phyloP scores from a whole-genome alignment of 1,284 basidiomycete species.

The Trichosporon coremiiforme region DNA sequence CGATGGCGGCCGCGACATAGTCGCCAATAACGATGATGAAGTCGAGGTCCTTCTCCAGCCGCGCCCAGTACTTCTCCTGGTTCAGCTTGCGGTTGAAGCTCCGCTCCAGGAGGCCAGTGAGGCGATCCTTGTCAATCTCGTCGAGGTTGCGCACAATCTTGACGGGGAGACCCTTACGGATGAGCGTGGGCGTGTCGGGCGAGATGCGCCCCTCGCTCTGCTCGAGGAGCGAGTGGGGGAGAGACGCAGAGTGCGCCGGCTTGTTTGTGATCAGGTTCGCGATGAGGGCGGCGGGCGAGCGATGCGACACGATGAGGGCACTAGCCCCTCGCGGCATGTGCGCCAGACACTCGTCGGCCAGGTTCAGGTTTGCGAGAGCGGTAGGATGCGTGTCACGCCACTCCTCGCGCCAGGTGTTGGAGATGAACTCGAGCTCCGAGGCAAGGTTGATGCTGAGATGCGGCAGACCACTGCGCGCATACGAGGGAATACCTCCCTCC shows the following conservation, averaged over 20 bases:
- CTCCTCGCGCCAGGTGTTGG: constrained; percentile 74
- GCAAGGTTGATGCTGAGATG: constrained; percentile 94
- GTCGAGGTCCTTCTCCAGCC: constrained; percentile 76
- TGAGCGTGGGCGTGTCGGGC: constrained; percentile 85
- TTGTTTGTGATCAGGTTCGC: constrained; percentile 98
- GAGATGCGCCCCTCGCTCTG: constrained; percentile 76
- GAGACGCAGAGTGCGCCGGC: constrained; percentile 89
- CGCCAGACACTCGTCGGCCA: constrained; percentile 81
- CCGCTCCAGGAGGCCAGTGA: constrained; percentile 80
- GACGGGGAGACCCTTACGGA: constrained; percentile 85
- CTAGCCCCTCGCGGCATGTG: constrained; percentile 94
- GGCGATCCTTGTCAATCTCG: constrained; percentile 71
- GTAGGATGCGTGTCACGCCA: constrained; percentile 84
- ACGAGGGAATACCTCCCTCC: constrained; percentile 96
- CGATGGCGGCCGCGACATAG: constrained; percentile 92
- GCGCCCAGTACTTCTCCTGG: constrained; percentile 72
- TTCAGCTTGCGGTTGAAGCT: constrained; percentile 80
- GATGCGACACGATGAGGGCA: constrained; percentile 95
- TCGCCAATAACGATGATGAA: constrained; percentile 95
- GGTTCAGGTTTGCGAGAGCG: constrained; percentile 80
- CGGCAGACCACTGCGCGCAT: constrained; percentile 89
- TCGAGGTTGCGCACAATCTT: constrained; percentile 69
- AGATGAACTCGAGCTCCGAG: constrained; percentile 84
- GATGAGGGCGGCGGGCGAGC: constrained; percentile 91
- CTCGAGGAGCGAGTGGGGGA: constrained; percentile 88